Conservation (phyloP, 2,329 filamentous ascomycete genomes). For the Furcasterigmium furcatum region DNA sequence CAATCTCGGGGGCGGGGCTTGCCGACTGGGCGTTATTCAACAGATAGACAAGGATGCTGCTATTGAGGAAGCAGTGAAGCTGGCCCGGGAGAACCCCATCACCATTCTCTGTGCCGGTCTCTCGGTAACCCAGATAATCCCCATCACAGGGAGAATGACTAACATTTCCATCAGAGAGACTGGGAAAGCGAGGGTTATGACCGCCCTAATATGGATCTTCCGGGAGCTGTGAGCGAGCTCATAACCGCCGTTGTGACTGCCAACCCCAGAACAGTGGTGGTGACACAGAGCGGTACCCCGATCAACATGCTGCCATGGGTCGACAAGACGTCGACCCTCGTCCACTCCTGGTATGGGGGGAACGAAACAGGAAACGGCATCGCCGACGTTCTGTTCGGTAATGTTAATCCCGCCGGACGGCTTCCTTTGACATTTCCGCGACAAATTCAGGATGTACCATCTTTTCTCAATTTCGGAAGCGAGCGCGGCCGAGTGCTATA, state of each 20-base stretch:
- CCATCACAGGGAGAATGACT: not conserved
- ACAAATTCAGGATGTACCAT: conserved; percentile 66
- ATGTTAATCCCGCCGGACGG: conserved; percentile 72
- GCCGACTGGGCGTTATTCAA: not conserved
- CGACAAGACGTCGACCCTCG: conserved; percentile 49
- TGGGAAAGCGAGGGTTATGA: conserved; percentile 82
- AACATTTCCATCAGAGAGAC: conserved; percentile 40
- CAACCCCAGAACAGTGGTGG: conserved; percentile 68
- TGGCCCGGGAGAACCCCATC: conserved; percentile 70
- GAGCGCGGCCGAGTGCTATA: conserved; percentile 72
- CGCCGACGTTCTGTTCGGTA: conserved; percentile 73
- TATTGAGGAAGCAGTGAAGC: conserved; percentile 61
- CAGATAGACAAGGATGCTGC: conserved; percentile 51
- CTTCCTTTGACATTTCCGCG: conserved; percentile 71
- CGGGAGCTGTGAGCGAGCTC: conserved; percentile 67
- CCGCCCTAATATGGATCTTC: conserved; percentile 74
- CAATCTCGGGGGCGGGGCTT: not conserved
- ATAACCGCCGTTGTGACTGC: conserved; percentile 62
- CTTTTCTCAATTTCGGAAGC: conserved; percentile 70
- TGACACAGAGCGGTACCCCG: conserved; percentile 76
- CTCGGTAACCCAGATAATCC: conserved; percentile 40
- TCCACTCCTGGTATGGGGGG: conserved; percentile 85
- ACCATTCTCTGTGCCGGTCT: conserved; percentile 73
- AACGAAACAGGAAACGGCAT: conserved; percentile 82
- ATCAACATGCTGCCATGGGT: conserved; percentile 68